phyloP scores from a whole-genome alignment of 108 stramenopile species.

The Cyclostephanos tholiformis region DNA sequence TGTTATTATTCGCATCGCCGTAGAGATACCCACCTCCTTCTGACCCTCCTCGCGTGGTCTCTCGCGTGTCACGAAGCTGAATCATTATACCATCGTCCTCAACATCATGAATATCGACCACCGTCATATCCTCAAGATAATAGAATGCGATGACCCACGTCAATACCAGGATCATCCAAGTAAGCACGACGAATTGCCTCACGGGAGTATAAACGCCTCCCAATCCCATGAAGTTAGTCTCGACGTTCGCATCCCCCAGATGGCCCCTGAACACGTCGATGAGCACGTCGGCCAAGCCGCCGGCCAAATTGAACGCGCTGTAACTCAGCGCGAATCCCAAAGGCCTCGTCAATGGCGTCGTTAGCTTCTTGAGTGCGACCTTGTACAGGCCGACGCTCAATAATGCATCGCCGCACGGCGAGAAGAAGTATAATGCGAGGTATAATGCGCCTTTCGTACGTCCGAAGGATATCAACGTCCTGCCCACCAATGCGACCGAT shows the following conservation, averaged over 20 bases:
- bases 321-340: constrained; percentile 41
- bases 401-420: constrained; percentile 45
- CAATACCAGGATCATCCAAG: constrained; percentile 24
- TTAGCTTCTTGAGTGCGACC: constrained; percentile 49
- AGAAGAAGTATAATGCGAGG: constrained; percentile 20
- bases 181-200: constrained; percentile 43
- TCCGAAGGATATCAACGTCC: constrained; percentile 38
- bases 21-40: not conserved
- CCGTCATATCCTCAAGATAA: constrained; percentile 40
- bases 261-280: constrained; percentile 34
- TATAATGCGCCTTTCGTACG: constrained; percentile 13
- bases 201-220: constrained; percentile 38
- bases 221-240: not conserved
- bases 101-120: constrained; percentile 36
- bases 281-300: constrained; percentile 27
- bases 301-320: constrained; percentile 35
- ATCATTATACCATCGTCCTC: constrained; percentile 20
- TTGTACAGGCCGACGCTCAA: constrained; percentile 42
- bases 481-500: constrained; percentile 29
- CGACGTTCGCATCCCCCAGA: constrained; percentile 12
- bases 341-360: constrained; percentile 38
- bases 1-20: not conserved
- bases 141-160: constrained; percentile 30
- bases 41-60: not conserved
- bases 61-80: not conserved